Evolutionary conservation across 2,329 filamentous ascomycete genomes (phyloP).

Genomic region (Orbilia quercus): DNA sequence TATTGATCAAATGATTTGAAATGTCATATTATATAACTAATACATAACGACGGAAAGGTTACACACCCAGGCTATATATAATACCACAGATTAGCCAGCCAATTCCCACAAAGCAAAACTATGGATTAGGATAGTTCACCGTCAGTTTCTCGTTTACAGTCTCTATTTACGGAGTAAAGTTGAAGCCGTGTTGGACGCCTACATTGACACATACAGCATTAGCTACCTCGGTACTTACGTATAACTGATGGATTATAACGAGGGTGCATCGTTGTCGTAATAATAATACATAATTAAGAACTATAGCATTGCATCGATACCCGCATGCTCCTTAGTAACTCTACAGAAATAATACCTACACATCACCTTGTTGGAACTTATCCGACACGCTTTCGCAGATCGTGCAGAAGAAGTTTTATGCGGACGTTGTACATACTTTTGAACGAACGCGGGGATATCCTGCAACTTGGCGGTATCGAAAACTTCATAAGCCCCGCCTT

Average conservation of each 20-base stretch:
- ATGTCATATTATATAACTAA: too few relatives aligned
- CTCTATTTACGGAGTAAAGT: conserved; percentile 66
- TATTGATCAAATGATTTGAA: too few relatives aligned
- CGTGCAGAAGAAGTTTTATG: too few relatives aligned
- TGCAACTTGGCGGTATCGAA: conserved; percentile 67
- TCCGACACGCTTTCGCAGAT: background rate
- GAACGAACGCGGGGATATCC: conserved; percentile 65
- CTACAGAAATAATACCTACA: conserved; percentile 57
- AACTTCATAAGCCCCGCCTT: conserved; percentile 62
- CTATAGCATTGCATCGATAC: conserved; percentile 70
- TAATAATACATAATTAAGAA: conserved; percentile 68
- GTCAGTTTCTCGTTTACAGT: conserved; percentile 64
- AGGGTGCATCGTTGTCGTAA: too few relatives aligned
- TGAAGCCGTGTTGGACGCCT: conserved; percentile 65
- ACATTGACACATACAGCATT: too few relatives aligned
- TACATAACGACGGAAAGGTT: too few relatives aligned
- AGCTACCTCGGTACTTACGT: too few relatives aligned
- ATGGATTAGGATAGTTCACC: conserved; percentile 68
- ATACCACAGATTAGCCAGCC: too few relatives aligned
- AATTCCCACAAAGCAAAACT: too few relatives aligned
- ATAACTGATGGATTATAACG: too few relatives aligned
- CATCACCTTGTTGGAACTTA: conserved; percentile 32
- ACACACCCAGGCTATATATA: too few relatives aligned
- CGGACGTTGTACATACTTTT: conserved; percentile 60
- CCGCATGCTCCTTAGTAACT: conserved; percentile 64